phyloP scores from a whole-genome alignment of 306 rosid genomes.

The Benincasa hispida region DNA sequence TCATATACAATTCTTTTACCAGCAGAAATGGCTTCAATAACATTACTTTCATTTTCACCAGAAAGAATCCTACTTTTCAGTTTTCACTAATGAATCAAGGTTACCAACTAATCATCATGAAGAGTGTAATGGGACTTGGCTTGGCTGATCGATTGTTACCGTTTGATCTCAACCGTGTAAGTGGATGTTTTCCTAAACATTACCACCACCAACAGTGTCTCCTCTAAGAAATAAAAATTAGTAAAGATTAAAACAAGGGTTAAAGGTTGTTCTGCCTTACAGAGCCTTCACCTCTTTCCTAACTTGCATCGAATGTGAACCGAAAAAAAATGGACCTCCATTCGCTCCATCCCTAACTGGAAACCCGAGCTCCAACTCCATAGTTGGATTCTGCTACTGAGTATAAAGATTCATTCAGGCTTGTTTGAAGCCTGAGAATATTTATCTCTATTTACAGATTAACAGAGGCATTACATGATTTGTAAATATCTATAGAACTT shows the following conservation, averaged over 20 bases:
- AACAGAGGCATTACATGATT: conserved; percentile 55
- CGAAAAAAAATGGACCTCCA: conserved; percentile 67
- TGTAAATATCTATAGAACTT: conserved; percentile 31
- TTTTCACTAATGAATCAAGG: neutral
- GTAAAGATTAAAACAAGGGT: conserved; percentile 23
- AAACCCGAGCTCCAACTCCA: conserved; percentile 83
- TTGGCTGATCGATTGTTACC: neutral
- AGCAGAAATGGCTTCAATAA: neutral
- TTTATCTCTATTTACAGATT: conserved; percentile 96
- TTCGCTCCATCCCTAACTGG: conserved; percentile 78
- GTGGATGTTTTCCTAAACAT: conserved; percentile 1
- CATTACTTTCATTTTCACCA: neutral
- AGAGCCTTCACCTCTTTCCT: conserved; percentile 36
- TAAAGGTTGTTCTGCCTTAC: conserved; percentile 31
- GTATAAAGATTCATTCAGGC: conserved; percentile 75
- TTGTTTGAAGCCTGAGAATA: conserved; percentile 45
- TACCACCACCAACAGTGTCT: neutral
- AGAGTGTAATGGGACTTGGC: neutral
- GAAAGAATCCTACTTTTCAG: neutral
- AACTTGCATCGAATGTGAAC: conserved; percentile 53
- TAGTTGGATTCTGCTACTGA: conserved; percentile 81
- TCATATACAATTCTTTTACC: neutral
- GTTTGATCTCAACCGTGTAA: neutral
- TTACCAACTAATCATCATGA: neutral
- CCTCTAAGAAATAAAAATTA: neutral